Evolutionary conservation across 2,329 filamentous ascomycete genomes (phyloP).

Genomic region (Fusarium acutatum): DNA sequence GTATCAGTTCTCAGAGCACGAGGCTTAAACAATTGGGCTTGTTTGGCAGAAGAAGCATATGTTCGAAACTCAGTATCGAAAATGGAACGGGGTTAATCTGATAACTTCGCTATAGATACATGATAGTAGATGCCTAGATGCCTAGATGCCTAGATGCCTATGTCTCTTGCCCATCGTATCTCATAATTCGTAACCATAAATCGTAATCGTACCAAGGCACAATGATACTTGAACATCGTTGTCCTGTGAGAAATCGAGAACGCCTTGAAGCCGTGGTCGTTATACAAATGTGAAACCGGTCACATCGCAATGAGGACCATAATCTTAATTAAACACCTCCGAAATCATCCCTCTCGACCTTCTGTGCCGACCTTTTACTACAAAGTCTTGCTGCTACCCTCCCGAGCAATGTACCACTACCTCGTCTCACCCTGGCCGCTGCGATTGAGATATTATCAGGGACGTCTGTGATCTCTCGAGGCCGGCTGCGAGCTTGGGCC

Average conservation of each 20-base stretch:
- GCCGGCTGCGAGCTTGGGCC: conserved; percentile 1
- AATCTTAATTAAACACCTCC: conserved; percentile 15
- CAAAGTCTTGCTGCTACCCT: conserved; percentile 19
- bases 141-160: background rate
- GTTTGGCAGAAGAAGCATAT: background rate
- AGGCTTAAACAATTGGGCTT: too few species aligned
- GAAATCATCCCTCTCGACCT: conserved; percentile 15
- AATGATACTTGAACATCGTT: background rate
- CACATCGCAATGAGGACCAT: background rate
- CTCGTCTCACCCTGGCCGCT: conserved; percentile 1
- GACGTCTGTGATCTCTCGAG: conserved; percentile 25
- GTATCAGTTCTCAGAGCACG: background rate
- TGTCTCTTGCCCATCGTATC: background rate
- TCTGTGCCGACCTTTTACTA: background rate
- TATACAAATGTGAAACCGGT: background rate
- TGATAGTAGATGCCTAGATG: background rate
- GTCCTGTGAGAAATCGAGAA: background rate
- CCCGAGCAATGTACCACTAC: background rate
- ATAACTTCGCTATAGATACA: background rate
- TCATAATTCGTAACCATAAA: conserved; percentile 6
- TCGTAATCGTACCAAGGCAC: background rate
- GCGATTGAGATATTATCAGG: conserved; percentile 34
- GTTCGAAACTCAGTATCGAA: background rate
- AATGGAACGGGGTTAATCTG: background rate
- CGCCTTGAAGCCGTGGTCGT: background rate